Percentiles rank a stretch among this genome's conserved stretches.
Conservation (phyloP, 139 green algal genomes). For the Chlamydomonas sp. region DNA sequence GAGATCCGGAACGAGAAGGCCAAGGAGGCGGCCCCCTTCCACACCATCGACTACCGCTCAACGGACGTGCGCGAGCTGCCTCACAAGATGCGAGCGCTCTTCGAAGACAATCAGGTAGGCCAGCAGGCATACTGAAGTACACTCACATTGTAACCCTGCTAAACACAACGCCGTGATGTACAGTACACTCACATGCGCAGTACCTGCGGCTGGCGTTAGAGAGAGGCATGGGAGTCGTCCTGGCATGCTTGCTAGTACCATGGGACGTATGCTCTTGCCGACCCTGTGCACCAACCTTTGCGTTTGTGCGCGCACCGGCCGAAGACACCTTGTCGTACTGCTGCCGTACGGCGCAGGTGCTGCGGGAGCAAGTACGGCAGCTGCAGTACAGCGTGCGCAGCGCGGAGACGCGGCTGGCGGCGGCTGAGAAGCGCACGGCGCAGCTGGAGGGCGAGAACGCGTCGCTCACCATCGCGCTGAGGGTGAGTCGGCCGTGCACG, state of each 20-base stretch:
- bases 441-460: constrained; percentile 15
- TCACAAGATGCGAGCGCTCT: constrained; percentile 31
- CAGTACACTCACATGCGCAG: too few species aligned
- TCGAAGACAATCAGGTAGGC: constrained; percentile 29
- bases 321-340: background rate
- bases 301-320: background rate
- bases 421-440: background rate
- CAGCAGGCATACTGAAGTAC: too few species aligned
- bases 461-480: background rate
- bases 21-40: constrained; percentile 19
- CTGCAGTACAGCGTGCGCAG: constrained; percentile 31
- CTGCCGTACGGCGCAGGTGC: background rate
- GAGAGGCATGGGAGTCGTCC: background rate
- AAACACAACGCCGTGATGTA: too few species aligned
- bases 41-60: constrained; percentile 25
- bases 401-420: constrained; percentile 14
- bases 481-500: background rate
- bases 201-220: background rate
- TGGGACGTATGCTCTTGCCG: too few species aligned
- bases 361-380: constrained; percentile 23
- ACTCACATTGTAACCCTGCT: too few species aligned
- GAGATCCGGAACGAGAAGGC: constrained; percentile 35
- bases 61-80: constrained; percentile 26
- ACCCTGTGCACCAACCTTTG: background rate
- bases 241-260: background rate